Conservation (phyloP, 306 rosid genomes). For the Prunus kanzakura region DNA sequence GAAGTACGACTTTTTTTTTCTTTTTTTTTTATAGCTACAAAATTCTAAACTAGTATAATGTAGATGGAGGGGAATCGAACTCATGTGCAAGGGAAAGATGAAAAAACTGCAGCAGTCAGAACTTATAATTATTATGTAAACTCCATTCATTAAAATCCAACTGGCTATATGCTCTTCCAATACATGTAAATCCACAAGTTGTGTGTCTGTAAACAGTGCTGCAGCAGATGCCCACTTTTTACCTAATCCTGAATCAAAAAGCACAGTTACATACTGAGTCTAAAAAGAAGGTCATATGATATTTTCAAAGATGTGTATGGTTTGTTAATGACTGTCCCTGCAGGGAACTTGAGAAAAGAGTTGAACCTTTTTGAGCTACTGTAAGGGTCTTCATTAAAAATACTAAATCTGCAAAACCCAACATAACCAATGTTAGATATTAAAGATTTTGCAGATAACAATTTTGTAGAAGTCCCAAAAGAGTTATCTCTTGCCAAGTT, state of each 20-base stretch:
- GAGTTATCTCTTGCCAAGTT: not conserved
- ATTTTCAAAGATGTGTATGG: not conserved
- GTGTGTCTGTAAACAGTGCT: not conserved
- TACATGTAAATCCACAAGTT: constrained; percentile 10
- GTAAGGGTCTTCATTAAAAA: not conserved
- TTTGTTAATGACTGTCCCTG: not conserved
- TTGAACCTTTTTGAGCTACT: not conserved
- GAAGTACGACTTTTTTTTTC: too few relatives aligned
- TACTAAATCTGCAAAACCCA: not conserved
- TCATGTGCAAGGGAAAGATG: not conserved
- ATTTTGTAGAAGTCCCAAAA: not conserved
- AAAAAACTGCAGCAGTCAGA: not conserved
- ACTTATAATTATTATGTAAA: not conserved
- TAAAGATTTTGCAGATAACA: not conserved
- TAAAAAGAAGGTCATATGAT: not conserved
- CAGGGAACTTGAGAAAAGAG: constrained; percentile 11
- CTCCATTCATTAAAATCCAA: not conserved
- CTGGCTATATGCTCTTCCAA: constrained; percentile 7
- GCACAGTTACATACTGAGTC: not conserved
- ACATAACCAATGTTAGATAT: not conserved
- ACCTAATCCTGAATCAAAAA: constrained; percentile 3
- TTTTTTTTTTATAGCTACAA: too few relatives aligned
- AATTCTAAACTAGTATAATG: too few relatives aligned
- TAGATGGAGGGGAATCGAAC: too few relatives aligned
- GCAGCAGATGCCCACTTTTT: constrained; percentile 3